These are phyloP conservation scores for Cladosporium halotolerans DNA, from an alignment of 2,329 filamentous ascomycete species.

Conservation along the genomic window DNA sequence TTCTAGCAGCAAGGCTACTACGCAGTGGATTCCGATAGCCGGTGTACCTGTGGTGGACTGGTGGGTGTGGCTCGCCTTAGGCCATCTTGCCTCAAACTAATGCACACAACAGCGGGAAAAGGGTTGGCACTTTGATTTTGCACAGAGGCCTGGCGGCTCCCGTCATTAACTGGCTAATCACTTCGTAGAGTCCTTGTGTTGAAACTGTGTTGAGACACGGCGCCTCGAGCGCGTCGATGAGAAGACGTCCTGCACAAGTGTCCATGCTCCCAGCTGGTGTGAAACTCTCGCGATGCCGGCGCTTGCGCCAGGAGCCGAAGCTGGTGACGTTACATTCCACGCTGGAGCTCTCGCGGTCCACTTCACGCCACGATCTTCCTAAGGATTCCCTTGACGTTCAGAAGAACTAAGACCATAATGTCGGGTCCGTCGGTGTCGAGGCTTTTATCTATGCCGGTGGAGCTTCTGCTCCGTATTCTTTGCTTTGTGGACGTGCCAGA, in stretches of 20 bases:
- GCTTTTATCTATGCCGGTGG: slow-evolving; percentile 30
- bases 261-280: background rate
- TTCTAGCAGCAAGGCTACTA: slow-evolving; percentile 9
- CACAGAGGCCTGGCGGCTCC: background rate
- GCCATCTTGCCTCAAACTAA: background rate
- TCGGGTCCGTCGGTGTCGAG: background rate
- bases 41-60: background rate
- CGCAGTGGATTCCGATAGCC: slow-evolving; percentile 7
- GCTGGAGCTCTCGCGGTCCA: too few relatives aligned
- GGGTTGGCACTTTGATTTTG: background rate
- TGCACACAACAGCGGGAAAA: background rate
- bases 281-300: slow-evolving; percentile 8
- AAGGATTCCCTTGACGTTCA: too few relatives aligned
- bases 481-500: slow-evolving; percentile 43
- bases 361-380: too few relatives aligned
- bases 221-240: slow-evolving; percentile 4
- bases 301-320: slow-evolving; percentile 4
- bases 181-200: background rate
- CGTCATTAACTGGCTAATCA: background rate
- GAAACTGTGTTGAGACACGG: slow-evolving; percentile 2
- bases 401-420: too few relatives aligned
- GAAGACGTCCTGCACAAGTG: slow-evolving; percentile 7
- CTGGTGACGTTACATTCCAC: background rate
- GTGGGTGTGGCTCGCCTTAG: background rate
- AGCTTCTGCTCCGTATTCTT: slow-evolving; percentile 41